Evolutionary conservation across 2,329 filamentous ascomycete genomes (phyloP), one percentile per base, ranked within the genome.

Genomic region (Colletotrichum lini): DNA sequence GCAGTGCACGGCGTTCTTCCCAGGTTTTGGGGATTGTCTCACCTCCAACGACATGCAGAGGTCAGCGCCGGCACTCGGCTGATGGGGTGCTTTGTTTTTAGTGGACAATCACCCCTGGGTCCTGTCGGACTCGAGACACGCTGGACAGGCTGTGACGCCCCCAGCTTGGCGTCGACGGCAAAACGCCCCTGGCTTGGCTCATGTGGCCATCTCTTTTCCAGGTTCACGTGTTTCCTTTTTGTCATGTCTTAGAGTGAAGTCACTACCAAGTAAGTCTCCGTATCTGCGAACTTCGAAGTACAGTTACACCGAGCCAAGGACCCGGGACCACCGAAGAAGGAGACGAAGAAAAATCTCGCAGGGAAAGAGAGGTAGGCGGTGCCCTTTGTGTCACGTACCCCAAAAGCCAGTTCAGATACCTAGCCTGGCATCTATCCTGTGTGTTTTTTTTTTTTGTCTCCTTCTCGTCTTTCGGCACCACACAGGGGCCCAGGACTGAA

Each of bases 161-260:
- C 65, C 52, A 71, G 68, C 68, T 71, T 71, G 68, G 68, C 65
- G 50, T 44, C 52, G 49, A 50, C 64, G 35, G 50, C 57, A 67
- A 70, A 67, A 61, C 50, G 65, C 68, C 50, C 68, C 44, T 59
- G 65, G 53, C 65, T 68, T 68, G 68, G 58, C 64, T 56, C 44
- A 21, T n/a, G 23, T 23, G 30, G 26, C 18, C 18, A 38, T 12
- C 52, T 56, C 30, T 18, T 44, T 21, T 16, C 30, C 47, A 15
- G 60, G 9, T 26, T 42, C 35, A 58, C n/a, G 40, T 44, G 40
- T 18, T 44, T 23, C 9, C 15, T 53, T 60, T 60, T 60, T 47
- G 42, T 40, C 30, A 21, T 30, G 26, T 49, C 35, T 50, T 23
- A 18, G n/a, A 47, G 5, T 49, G 30, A 30, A 58, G 62, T 40